Evolutionary conservation across 2,329 filamentous ascomycete species (phyloP).

Genomic region (Boeremia lycopersici): DNA sequence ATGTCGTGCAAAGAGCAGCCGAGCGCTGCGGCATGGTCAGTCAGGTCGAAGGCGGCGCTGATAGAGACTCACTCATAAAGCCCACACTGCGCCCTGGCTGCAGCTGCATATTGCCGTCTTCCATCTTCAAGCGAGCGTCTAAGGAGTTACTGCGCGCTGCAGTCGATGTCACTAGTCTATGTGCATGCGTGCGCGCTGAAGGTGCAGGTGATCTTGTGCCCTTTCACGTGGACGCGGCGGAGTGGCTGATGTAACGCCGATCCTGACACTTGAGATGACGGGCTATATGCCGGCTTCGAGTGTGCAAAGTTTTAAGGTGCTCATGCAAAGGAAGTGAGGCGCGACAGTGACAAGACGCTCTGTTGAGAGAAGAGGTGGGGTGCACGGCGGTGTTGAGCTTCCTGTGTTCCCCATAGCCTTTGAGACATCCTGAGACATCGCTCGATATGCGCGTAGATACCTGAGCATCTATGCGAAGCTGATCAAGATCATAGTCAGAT

Average conservation of each 20-base stretch:
- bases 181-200: not conserved
- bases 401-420: not conserved
- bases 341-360: not conserved
- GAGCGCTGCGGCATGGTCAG: constrained; percentile 64
- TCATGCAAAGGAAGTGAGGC: not conserved
- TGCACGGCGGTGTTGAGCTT: not conserved
- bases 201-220: constrained; percentile 25
- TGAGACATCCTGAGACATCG: not conserved
- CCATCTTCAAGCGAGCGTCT: constrained; percentile 28
- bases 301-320: not conserved
- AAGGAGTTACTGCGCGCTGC: constrained; percentile 8
- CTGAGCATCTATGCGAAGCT: constrained; percentile 1
- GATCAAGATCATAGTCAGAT: not conserved
- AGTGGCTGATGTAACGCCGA: not conserved
- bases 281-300: not conserved
- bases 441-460: not conserved
- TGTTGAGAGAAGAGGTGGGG: constrained; percentile 5
- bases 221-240: constrained; percentile 32
- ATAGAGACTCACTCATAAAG: constrained; percentile 45
- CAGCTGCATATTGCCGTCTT: constrained; percentile 40
- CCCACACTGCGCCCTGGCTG: constrained; percentile 43
- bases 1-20: constrained; percentile 92
- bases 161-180: constrained; percentile 9
- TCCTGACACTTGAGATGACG: not conserved
- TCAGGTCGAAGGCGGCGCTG: not conserved